Evolutionary conservation across 208 protist genomes (phyloP).

Genomic region (Lotmaria passim): DNA sequence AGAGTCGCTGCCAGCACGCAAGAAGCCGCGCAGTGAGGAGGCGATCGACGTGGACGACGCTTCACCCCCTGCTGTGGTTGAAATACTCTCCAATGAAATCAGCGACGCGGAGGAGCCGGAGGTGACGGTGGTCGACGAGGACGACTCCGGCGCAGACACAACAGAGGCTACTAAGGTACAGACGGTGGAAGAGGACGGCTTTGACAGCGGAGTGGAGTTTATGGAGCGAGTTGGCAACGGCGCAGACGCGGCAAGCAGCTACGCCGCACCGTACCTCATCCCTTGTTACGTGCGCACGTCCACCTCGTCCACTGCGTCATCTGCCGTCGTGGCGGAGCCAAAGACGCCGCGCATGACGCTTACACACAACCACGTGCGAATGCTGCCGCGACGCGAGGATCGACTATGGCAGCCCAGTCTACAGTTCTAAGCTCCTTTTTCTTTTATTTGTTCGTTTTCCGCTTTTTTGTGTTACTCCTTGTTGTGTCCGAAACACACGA

Average conservation of each 20-base stretch:
- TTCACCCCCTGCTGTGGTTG: conserved; percentile 20
- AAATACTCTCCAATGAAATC: conserved; percentile 15
- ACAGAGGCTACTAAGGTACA: too few relatives aligned
- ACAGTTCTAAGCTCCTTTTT: conserved; percentile 34
- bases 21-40: conserved; percentile 18
- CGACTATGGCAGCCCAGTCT: conserved; percentile 76
- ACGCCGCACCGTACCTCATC: conserved; percentile 31
- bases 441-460: neutral
- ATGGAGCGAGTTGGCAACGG: neutral
- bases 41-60: conserved; percentile 40
- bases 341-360: neutral
- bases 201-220: neutral
- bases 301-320: neutral
- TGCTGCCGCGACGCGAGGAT: conserved; percentile 78
- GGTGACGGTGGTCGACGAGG: conserved; percentile 19
- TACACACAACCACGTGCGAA: conserved; percentile 40
- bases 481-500: neutral
- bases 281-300: conserved; percentile 24
- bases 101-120: conserved; percentile 15
- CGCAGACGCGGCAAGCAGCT: conserved; percentile 5
- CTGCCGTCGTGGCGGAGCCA: neutral
- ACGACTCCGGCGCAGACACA: neutral
- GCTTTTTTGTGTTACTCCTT: neutral
- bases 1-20: conserved; percentile 24
- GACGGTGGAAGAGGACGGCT: too few relatives aligned